Evolutionary conservation across 208 protist species (phyloP), one percentile per base, ranked within the genome.

Genomic region (Leishmania tarentolae): DNA sequence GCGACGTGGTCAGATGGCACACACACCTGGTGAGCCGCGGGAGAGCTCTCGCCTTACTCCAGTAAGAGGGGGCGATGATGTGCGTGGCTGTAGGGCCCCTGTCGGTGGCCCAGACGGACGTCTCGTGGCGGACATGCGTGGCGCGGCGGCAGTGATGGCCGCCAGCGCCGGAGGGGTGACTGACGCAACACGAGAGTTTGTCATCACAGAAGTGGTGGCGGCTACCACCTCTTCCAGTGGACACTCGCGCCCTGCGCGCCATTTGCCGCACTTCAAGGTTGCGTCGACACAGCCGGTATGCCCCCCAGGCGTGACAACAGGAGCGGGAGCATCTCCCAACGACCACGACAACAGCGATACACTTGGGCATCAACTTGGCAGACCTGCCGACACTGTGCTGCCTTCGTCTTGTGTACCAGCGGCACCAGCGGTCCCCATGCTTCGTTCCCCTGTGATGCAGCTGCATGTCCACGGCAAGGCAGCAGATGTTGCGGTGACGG

Each of bases 391-490:
- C 44, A 52, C 70, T 3, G 11, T 37, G 46, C 70, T 57, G 46
- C 46, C 70, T 8, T 57, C 31, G 46, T 37, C 15, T 75, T 44
- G 46, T 53, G 71, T 35, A 59, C 31, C 71, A 15, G 13, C 71
- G 47, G 37, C 74, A 52, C 17, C 72, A 61, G 24, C 52, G 35
- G 28, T 24, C 37, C n/a, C 35, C 47, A n/a, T 28, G 31, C 71
- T 61, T n/a, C 50, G n/a, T 31, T 56, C 42, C 24, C 7, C 71
- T 21, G 75, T 79, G 11, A 76, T 24, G 42, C 53, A 82, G 50
- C 66, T 80, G 17, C 74, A 85, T 69, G 79, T 80, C 74, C 77
- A 66, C 44, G 82, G 82, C 19, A 37, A 76, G 59, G 66, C 85
- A 71, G 66, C 77, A 24, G 70, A 83, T 57, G 53, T 75, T 72